These are phyloP conservation scores for Fagopyrum homotropicum DNA, from an alignment of 148 eudicot species.

Conservation along the genomic window DNA sequence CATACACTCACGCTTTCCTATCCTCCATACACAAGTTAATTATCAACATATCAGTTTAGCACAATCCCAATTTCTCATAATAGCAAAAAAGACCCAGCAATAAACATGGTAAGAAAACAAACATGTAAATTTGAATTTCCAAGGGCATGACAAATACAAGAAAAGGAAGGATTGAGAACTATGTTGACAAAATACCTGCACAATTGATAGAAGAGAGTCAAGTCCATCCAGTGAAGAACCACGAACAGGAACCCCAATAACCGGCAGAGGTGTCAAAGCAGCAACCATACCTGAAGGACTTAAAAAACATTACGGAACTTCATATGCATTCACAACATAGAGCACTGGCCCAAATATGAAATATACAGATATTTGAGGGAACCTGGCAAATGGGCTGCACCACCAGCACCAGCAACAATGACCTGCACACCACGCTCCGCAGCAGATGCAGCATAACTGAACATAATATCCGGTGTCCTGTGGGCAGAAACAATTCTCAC, in stretches of 20 bases:
- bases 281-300: conserved; percentile 81
- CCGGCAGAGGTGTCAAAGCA: conserved; percentile 90
- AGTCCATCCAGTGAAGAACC: conserved; percentile 82
- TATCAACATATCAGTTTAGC: no score
- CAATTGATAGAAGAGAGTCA: conserved; percentile 89
- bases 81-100: no score
- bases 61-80: no score
- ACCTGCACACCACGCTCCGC: conserved; percentile 73
- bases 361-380: not conserved
- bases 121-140: not conserved
- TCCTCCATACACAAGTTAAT: no score
- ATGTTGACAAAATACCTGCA: conserved; percentile 49
- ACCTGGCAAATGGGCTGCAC: conserved; percentile 99
- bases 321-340: conserved; percentile 1
- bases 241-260: conserved; percentile 89
- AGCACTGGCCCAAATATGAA: not conserved
- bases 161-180: not conserved
- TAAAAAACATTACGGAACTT: not conserved
- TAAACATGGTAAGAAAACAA: not conserved
- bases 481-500: conserved; percentile 80
- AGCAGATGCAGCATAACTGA: conserved; percentile 60
- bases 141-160: no score
- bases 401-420: conserved; percentile 98
- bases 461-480: conserved; percentile 76
- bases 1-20: no score